A percentile compares a stretch with the other conserved stretches of the same genome.
These are phyloP conservation scores for Strobilomyces confusus DNA, from an alignment of 768 basidiomycete genomes.

Conservation along the genomic window DNA sequence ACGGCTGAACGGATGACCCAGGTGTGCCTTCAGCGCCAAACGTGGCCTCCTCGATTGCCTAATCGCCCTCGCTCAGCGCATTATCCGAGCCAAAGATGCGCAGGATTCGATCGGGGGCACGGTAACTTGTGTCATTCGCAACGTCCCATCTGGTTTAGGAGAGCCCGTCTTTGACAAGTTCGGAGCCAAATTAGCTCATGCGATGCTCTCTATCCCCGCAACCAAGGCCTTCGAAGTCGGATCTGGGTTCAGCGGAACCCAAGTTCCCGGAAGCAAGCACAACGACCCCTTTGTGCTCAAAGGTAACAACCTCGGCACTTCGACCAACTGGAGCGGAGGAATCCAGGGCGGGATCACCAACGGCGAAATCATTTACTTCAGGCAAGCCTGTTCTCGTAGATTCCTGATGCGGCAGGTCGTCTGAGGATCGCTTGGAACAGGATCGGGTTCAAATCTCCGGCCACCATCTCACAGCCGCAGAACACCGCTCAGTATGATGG, in stretches of 20 bases:
- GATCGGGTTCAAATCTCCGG: constrained; percentile 96
- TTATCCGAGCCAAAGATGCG: constrained; percentile 86
- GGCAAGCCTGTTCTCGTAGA: constrained; percentile 43
- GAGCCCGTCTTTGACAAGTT: constrained; percentile 99
- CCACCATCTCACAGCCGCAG: constrained; percentile 93
- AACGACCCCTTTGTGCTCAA: constrained; percentile 82
- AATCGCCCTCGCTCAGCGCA: constrained; percentile 53
- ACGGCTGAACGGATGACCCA: constrained; percentile 90
- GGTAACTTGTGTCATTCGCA: constrained; percentile 92
- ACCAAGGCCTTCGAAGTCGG: constrained; percentile 99
- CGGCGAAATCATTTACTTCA: constrained; percentile 96
- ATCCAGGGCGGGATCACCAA: constrained; percentile 98
- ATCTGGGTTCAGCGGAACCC: constrained; percentile 92
- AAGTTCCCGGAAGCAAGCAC: constrained; percentile 89
- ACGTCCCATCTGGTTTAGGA: constrained; percentile 86
- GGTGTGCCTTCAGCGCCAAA: constrained; percentile 38
- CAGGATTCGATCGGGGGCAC: constrained; percentile 98
- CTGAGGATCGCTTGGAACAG: constrained; percentile 39
- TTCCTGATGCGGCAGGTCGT: neutral
- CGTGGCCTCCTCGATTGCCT: constrained; percentile 32
- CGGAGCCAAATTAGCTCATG: constrained; percentile 92
- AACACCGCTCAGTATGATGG: constrained; percentile 92
- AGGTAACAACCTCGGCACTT: constrained; percentile 75
- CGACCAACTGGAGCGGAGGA: constrained; percentile 95
- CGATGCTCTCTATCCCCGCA: constrained; percentile 98